Evolutionary conservation across 768 basidiomycete species (phyloP).

Genomic region (Hygrophoropsis aurantiaca): DNA sequence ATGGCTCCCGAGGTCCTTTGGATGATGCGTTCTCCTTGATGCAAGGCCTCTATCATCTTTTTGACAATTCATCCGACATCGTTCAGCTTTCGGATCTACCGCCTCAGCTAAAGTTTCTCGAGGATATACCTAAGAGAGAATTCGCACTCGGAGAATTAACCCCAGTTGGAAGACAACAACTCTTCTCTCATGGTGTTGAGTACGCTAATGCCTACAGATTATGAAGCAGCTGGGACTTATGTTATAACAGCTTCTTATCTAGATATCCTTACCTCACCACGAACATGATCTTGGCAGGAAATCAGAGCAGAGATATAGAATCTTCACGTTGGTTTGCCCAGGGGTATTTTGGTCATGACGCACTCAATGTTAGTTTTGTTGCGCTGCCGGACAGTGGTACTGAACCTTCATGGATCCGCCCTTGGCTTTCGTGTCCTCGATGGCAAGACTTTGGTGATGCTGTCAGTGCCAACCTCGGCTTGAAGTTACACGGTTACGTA

Average conservation of each 20-base stretch:
- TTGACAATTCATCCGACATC: slow-evolving; percentile 21
- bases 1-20: slow-evolving; percentile 40
- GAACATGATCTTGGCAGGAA: slow-evolving; percentile 2
- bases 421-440: slow-evolving; percentile 33
- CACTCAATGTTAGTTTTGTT: slow-evolving; percentile 16
- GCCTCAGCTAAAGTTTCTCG: slow-evolving; percentile 33
- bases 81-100: slow-evolving; percentile 32
- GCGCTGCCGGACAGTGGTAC: slow-evolving; percentile 28
- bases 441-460: slow-evolving; percentile 13
- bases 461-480: too few species aligned
- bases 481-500: too few species aligned
- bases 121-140: slow-evolving; percentile 33
- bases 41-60: slow-evolving; percentile 31
- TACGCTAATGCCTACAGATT: slow-evolving; percentile 8
- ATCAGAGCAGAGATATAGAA: slow-evolving; percentile 23
- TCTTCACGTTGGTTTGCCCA: slow-evolving; percentile 37
- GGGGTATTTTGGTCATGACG: slow-evolving; percentile 32
- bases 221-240: not conserved
- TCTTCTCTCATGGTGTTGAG: slow-evolving; percentile 42
- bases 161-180: slow-evolving; percentile 33
- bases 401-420: slow-evolving; percentile 36
- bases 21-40: slow-evolving; percentile 28
- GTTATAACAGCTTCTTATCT: not conserved
- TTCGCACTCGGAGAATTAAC: slow-evolving; percentile 38
- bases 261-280: slow-evolving; percentile 7